Percentiles rank a stretch among this genome's conserved stretches.
phyloP scores from a whole-genome alignment of 257 asterid genomes.

The Solanum megistacrolobum region DNA sequence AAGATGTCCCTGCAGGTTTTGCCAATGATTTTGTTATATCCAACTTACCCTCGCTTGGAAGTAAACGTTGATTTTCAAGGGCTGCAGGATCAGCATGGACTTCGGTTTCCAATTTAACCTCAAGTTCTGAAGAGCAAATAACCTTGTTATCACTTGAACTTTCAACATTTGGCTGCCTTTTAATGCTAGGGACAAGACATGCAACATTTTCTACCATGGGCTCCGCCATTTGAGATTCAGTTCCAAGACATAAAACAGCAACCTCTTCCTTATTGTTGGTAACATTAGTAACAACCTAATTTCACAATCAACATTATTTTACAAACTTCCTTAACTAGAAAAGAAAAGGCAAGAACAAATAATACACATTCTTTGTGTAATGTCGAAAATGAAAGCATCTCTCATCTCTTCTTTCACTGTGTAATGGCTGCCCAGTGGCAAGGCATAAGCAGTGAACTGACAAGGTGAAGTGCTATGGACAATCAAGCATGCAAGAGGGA shows the following conservation, averaged over 20 bases:
- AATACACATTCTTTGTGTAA: not conserved
- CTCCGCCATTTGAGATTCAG: constrained; percentile 26
- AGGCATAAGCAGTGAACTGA: not conserved
- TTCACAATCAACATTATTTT: not conserved
- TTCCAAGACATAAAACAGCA: constrained; percentile 20
- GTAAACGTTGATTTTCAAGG: constrained; percentile 15
- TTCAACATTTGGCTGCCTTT: constrained; percentile 20
- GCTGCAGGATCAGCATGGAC: constrained; percentile 18
- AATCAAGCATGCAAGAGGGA: not conserved
- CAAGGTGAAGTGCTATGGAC: not conserved
- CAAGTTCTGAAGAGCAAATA: constrained; percentile 27
- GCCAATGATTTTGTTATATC: constrained; percentile 20
- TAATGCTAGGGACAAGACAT: constrained; percentile 16
- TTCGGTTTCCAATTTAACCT: constrained; percentile 38
- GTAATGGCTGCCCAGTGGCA: not conserved
- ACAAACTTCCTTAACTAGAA: not conserved
- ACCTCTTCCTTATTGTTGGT: constrained; percentile 24
- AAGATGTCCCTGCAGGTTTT: constrained; percentile 26
- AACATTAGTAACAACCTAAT: constrained; percentile 34
- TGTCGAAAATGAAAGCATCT: not conserved
- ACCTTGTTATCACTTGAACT: constrained; percentile 23
- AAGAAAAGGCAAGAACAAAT: not conserved
- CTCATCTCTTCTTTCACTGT: not conserved
- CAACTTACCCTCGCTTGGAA: constrained; percentile 19
- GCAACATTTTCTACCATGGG: constrained; percentile 21